A percentile compares a stretch with the other conserved stretches of the same genome.
Evolutionary conservation across 2,329 filamentous ascomycete genomes (phyloP).

Genomic region (Leptographium wingfieldii): DNA sequence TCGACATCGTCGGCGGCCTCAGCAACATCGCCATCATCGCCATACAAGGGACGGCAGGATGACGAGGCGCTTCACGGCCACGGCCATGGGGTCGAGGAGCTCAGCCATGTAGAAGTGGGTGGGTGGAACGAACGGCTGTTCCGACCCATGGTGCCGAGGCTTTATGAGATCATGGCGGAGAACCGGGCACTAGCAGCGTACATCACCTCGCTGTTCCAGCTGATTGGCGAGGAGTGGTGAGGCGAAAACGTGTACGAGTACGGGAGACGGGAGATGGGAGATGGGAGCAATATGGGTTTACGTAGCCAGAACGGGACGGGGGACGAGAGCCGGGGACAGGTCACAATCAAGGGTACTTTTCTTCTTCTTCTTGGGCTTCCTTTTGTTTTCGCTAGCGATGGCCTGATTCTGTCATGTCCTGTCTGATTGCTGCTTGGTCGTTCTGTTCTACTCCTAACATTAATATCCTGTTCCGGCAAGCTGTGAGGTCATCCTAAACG

Average conservation of each 20-base stretch:
- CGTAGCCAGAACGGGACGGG: neutral
- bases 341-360: neutral
- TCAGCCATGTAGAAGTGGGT: slow-evolving; percentile 30
- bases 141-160: slow-evolving; percentile 47
- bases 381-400: neutral
- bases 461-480: neutral
- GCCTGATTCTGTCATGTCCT: neutral
- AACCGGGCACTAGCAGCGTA: slow-evolving; percentile 43
- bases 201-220: slow-evolving; percentile 20
- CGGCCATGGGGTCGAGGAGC: slow-evolving; percentile 13
- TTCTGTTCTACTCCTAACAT: neutral
- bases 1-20: neutral
- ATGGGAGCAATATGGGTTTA: neutral
- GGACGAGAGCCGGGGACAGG: neutral
- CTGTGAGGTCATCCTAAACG: neutral
- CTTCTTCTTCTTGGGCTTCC: neutral
- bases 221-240: slow-evolving; percentile 16
- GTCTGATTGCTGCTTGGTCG: neutral
- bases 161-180: slow-evolving; percentile 59
- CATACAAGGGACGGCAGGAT: neutral
- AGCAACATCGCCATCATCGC: neutral
- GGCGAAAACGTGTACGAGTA: neutral
- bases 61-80: neutral
- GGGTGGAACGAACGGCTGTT: slow-evolving; percentile 59
- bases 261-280: neutral